A percentile compares a stretch with the other conserved stretches of the same genome.
phyloP scores from a whole-genome alignment of 208 protist genomes.

The Phytomonas serpens region DNA sequence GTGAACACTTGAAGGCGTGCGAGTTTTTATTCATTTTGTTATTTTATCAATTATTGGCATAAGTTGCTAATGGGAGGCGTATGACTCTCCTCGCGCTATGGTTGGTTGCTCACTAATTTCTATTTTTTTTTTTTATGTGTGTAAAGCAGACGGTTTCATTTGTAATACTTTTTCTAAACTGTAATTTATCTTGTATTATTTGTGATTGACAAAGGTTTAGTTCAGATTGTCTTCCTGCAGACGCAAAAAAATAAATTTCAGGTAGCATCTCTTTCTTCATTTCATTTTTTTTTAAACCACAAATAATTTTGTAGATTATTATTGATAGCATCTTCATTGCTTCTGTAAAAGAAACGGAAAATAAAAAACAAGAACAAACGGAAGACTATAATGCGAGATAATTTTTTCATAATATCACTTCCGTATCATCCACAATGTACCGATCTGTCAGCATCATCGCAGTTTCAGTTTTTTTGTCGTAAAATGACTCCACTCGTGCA shows the following conservation, averaged over 20 bases:
- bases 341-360: background rate
- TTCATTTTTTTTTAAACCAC: conserved; percentile 6
- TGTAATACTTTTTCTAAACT: background rate
- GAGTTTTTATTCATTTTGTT: background rate
- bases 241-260: background rate
- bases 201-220: background rate
- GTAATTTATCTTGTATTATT: conserved; percentile 4
- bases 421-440: conserved; percentile 61
- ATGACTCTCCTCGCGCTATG: no score
- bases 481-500: conserved; percentile 64
- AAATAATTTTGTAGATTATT: conserved; percentile 16
- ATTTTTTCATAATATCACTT: conserved; percentile 72
- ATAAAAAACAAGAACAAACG: background rate
- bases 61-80: no score
- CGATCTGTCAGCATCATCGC: conserved; percentile 52
- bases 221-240: background rate
- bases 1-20: background rate
- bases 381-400: conserved; percentile 46
- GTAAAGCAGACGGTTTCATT: background rate
- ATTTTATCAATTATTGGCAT: no score
- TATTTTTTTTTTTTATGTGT: no score
- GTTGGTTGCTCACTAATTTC: no score
- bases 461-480: conserved; percentile 62
- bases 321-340: conserved; percentile 3
- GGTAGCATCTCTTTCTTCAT: background rate